Conservation (phyloP, 2,329 filamentous ascomycete species). For the Fusarium sp. region DNA sequence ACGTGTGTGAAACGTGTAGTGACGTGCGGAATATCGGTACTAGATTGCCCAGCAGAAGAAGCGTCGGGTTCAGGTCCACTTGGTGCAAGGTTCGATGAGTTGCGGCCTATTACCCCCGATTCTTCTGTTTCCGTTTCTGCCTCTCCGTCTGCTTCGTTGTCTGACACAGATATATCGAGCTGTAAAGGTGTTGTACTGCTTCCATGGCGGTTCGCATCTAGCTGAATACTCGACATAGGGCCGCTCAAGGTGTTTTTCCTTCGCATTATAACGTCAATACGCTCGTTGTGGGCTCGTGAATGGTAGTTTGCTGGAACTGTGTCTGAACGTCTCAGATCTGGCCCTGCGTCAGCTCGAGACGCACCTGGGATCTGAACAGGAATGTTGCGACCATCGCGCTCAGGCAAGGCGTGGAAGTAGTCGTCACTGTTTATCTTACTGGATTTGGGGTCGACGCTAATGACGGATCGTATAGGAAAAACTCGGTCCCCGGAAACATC, state of each 20-base stretch:
- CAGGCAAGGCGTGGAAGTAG: constrained; percentile 53
- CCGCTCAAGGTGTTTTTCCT: constrained; percentile 55
- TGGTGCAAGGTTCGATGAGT: not conserved
- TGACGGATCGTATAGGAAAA: constrained; percentile 84
- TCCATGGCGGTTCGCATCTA: constrained; percentile 58
- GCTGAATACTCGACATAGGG: constrained; percentile 60
- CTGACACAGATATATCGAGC: constrained; percentile 51
- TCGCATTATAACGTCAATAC: constrained; percentile 38
- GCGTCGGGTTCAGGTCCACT: constrained; percentile 22
- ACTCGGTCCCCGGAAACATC: constrained; percentile 69
- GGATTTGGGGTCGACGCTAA: constrained; percentile 73
- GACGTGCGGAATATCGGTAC: constrained; percentile 61
- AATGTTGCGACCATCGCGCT: constrained; percentile 51
- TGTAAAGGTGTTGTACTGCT: constrained; percentile 51
- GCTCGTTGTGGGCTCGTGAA: constrained; percentile 37
- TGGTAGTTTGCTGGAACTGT: constrained; percentile 43
- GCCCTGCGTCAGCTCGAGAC: constrained; percentile 48
- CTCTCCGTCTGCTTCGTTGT: constrained; percentile 38
- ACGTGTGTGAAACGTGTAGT: constrained; percentile 84
- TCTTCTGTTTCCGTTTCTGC: constrained; percentile 49
- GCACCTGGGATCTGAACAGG: constrained; percentile 48
- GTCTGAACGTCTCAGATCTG: constrained; percentile 48
- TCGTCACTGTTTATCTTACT: constrained; percentile 56
- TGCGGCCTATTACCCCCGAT: constrained; percentile 32
- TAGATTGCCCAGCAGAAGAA: constrained; percentile 42